These are phyloP conservation scores for Exophiala xenobiotica DNA, from an alignment of 2,329 filamentous ascomycete species.

Conservation along the genomic window DNA sequence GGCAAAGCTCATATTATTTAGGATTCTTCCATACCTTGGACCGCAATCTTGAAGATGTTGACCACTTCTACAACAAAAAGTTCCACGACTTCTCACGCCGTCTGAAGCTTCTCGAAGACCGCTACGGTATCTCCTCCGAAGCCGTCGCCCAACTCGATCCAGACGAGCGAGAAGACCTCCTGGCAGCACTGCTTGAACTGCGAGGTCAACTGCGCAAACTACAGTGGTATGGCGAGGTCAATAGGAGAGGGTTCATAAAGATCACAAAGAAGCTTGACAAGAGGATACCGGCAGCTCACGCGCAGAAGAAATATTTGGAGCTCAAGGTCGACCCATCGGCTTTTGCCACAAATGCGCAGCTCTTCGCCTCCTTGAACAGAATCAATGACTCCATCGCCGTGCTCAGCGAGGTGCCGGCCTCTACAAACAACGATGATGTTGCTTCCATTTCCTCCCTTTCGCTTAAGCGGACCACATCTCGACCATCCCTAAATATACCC, in stretches of 20 bases:
- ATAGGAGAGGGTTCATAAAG: slow-evolving; percentile 90
- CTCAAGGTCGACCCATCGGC: slow-evolving; percentile 86
- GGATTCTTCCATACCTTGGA: slow-evolving; percentile 97
- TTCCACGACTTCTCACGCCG: slow-evolving; percentile 80
- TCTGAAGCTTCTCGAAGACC: slow-evolving; percentile 79
- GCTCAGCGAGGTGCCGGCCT: slow-evolving; percentile 70
- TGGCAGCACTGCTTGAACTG: slow-evolving; percentile 85
- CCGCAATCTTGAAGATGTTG: slow-evolving; percentile 94
- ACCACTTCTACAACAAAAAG: slow-evolving; percentile 96
- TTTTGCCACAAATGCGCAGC: slow-evolving; percentile 73
- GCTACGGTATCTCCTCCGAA: slow-evolving; percentile 75
- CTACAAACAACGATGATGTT: slow-evolving; percentile 50
- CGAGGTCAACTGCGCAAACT: slow-evolving; percentile 84
- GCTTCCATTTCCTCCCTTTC: slow-evolving; percentile 59
- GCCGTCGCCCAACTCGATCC: slow-evolving; percentile 71
- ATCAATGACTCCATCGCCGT: slow-evolving; percentile 92
- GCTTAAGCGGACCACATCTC: slow-evolving; percentile 72
- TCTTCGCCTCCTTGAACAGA: slow-evolving; percentile 59
- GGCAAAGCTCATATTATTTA: slow-evolving; percentile 43
- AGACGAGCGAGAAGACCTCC: slow-evolving; percentile 87
- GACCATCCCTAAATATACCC: slow-evolving; percentile 71
- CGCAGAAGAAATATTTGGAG: slow-evolving; percentile 81
- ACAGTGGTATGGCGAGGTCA: slow-evolving; percentile 97
- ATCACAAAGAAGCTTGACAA: slow-evolving; percentile 99
- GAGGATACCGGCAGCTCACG: slow-evolving; percentile 72